Conservation (phyloP, 108 stramenopile genomes). For the Parietichytrium sp. region DNA sequence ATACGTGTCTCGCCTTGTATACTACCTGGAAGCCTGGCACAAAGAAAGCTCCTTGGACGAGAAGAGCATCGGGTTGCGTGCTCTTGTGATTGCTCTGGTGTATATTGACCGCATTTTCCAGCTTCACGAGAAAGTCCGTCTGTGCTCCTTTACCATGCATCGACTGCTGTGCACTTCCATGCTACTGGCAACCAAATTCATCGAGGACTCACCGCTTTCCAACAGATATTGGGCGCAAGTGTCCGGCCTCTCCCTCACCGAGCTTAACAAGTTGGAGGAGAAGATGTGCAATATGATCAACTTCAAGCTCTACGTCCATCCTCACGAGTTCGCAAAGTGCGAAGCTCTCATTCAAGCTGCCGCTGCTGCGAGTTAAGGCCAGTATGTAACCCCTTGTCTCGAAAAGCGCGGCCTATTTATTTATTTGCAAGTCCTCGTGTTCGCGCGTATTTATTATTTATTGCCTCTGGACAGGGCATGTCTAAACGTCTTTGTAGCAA, state of each 20-base stretch:
- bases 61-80: not conserved
- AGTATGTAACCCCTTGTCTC: too few relatives aligned
- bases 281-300: constrained; percentile 10
- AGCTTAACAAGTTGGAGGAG: constrained; percentile 28
- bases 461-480: too few relatives aligned
- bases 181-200: not conserved
- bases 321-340: constrained; percentile 6
- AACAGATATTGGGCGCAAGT: constrained; percentile 27
- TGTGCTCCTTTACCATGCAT: constrained; percentile 10
- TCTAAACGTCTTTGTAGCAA: too few relatives aligned
- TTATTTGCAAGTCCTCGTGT: too few relatives aligned
- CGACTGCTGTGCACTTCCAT: not conserved
- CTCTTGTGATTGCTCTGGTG: not conserved
- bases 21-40: not conserved
- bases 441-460: too few relatives aligned
- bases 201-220: not conserved
- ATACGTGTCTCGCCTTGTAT: constrained; percentile 14
- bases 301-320: not conserved
- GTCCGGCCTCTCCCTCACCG: not conserved
- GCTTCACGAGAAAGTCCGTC: not conserved
- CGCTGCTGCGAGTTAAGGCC: too few relatives aligned
- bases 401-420: too few relatives aligned
- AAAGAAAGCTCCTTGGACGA: not conserved
- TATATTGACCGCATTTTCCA: constrained; percentile 9
- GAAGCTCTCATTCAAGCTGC: too few relatives aligned